Evolutionary conservation across 148 eudicot species (phyloP).

Genomic region (Limonium bicolor): DNA sequence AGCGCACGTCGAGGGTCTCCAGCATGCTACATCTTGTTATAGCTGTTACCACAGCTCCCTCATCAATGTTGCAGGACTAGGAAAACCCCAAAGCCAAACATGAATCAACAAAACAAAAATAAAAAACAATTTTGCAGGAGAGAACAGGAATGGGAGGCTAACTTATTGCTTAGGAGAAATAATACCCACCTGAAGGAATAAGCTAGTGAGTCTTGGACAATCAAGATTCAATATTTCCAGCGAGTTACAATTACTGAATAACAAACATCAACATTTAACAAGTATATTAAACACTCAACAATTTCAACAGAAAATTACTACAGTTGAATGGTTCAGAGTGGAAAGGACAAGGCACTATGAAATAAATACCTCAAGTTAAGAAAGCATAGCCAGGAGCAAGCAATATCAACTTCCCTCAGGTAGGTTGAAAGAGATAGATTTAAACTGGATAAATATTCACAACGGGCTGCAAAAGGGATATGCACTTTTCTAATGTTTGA

Average conservation of each 20-base stretch:
- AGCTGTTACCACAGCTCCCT: conserved; percentile 68
- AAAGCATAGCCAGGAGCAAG: conserved; percentile 60
- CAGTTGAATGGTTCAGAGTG: too few relatives aligned
- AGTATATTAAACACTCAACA: background rate
- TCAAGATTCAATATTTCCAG: conserved; percentile 66
- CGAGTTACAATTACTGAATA: conserved; percentile 64
- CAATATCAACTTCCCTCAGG: conserved; percentile 67
- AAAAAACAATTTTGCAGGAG: background rate
- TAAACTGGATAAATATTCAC: conserved; percentile 50
- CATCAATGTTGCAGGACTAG: conserved; percentile 73
- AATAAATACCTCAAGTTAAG: conserved; percentile 67
- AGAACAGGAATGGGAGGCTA: background rate
- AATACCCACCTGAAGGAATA: conserved; percentile 73
- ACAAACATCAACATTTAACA: conserved; percentile 1
- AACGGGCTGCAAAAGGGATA: conserved; percentile 51
- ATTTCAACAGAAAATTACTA: background rate
- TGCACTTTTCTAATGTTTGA: conserved; percentile 69
- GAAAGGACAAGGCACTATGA: background rate
- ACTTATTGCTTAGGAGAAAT: background rate
- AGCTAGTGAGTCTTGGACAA: conserved; percentile 68
- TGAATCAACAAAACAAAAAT: background rate
- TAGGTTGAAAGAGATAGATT: conserved; percentile 78
- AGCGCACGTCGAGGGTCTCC: conserved; percentile 93
- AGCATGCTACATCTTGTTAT: conserved; percentile 47
- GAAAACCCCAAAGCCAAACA: background rate